phyloP scores from a whole-genome alignment of 176 grass and related monocot species.

The Rhynchospora tenuis region DNA sequence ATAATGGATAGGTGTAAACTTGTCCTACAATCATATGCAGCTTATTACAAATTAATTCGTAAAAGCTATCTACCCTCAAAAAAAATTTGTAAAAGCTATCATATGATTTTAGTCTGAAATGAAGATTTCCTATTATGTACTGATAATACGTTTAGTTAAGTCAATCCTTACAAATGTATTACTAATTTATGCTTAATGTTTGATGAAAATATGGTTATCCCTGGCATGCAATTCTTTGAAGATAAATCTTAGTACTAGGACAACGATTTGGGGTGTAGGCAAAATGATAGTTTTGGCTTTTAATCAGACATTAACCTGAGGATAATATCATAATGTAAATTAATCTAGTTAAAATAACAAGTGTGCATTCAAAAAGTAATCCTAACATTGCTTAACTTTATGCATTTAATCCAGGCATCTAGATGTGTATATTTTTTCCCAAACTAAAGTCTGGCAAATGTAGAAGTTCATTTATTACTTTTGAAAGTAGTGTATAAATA shows the following conservation, averaged over 20 bases:
- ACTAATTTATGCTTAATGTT: background rate
- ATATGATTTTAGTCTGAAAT: background rate
- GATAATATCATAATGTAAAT: background rate
- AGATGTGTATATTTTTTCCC: too few relatives aligned
- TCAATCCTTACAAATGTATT: background rate
- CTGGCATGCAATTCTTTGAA: background rate
- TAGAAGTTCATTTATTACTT: background rate
- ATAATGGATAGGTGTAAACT: background rate
- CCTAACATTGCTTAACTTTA: background rate
- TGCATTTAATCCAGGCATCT: too few relatives aligned
- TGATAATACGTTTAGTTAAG: background rate
- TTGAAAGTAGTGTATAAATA: background rate
- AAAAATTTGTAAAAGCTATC: background rate
- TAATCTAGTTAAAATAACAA: background rate
- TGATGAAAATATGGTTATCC: background rate
- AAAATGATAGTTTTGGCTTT: background rate
- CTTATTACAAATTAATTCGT: background rate
- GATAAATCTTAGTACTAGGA: too few relatives aligned
- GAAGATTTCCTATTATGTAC: background rate
- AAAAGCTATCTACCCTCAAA: background rate
- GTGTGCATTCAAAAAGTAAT: background rate
- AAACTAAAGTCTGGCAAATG: too few relatives aligned
- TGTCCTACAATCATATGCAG: background rate
- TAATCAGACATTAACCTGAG: background rate
- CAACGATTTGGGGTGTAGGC: too few relatives aligned